phyloP scores from a whole-genome alignment of 2,329 filamentous ascomycete species.

The Aspergillus amoenus region DNA sequence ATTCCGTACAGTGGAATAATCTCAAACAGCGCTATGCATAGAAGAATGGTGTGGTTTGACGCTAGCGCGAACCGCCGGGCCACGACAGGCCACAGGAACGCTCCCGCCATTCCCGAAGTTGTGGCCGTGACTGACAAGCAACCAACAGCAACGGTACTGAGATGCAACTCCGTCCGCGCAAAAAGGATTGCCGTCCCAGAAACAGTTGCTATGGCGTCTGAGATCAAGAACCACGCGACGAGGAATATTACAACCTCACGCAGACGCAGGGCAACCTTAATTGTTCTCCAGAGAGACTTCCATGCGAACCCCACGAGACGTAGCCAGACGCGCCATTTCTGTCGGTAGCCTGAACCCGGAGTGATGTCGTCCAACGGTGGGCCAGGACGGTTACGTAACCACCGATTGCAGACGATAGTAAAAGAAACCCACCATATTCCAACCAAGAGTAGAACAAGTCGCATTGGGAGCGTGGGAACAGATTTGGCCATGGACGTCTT shows the following conservation, averaged over 20 bases:
- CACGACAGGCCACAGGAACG: constrained; percentile 78
- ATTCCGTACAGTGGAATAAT: constrained; percentile 88
- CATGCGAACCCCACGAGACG: constrained; percentile 76
- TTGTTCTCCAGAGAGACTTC: constrained; percentile 75
- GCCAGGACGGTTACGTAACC: constrained; percentile 79
- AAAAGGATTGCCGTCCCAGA: constrained; percentile 89
- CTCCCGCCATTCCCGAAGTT: constrained; percentile 74
- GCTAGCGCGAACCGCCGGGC: constrained; percentile 65
- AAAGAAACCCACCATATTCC: constrained; percentile 88
- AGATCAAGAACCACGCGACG: constrained; percentile 84
- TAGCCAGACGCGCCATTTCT: constrained; percentile 52
- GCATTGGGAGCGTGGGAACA: constrained; percentile 74
- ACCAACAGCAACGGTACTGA: constrained; percentile 77
- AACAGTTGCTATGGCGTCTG: constrained; percentile 86
- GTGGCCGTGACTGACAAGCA: constrained; percentile 89
- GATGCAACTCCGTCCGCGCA: constrained; percentile 81
- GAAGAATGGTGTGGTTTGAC: constrained; percentile 82
- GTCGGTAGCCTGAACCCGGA: constrained; percentile 10
- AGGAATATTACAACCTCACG: constrained; percentile 80
- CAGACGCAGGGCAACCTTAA: constrained; percentile 67
- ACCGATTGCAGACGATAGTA: constrained; percentile 77
- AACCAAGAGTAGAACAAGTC: constrained; percentile 77
- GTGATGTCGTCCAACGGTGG: constrained; percentile 56
- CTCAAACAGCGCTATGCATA: constrained; percentile 82
- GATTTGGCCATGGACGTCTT: constrained; percentile 49